Base-by-base conservation (phyloP, 2,329 filamentous ascomycete species). In the Colletotrichum tamarilloi region DNA sequence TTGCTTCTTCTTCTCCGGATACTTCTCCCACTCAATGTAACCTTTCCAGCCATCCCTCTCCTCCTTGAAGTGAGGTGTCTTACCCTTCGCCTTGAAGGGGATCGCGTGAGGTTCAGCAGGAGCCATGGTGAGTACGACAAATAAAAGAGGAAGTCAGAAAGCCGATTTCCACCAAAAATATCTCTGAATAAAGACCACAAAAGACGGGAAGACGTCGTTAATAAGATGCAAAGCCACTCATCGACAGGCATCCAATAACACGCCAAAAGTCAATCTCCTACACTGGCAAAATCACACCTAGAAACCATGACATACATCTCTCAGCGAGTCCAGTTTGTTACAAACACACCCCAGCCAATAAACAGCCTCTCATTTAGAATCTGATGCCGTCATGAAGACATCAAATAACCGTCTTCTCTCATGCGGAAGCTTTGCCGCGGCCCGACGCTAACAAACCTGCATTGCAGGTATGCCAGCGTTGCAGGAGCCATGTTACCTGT, bases 21-120 rank as follows among this genome's bases (percentile, higher is more conserved):
- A 92, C 19, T 89, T 86, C 77, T 93, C 91, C 91, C 91, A 93
- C 77, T 93, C 91, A 14, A 94, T 85, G 74, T 93, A 93, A 9
- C 89, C 80, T 26, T 67, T 71, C 68, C 68, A 71, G 2, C 68
- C 68, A 8, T 67, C 55, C 22, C 62, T 65, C 68, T 71, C 68
- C 12, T 71, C 68, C 6, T 67, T 53, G 9, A 71, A 68, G 5
- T 64, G 32, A 16, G 67, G 67, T 5, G 63, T 26, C 52, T 64
- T 35, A 5, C 67, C 67, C 59, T 68, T 68, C 6, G 67, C 9
- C 49, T 24, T 52, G 26, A 68, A 68, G n/a, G 67, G 59, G 2
- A 56, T 63, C n/a, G 67, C 58, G 26, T 64, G 6, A 2, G 67
- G 67, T 35, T 68, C 67, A 49, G 67, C 67, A 9, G 67, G 67